phyloP scores from a whole-genome alignment of 225 moss, liverwort and hornwort genomes.

The Pseudisothecium myosuroides region DNA sequence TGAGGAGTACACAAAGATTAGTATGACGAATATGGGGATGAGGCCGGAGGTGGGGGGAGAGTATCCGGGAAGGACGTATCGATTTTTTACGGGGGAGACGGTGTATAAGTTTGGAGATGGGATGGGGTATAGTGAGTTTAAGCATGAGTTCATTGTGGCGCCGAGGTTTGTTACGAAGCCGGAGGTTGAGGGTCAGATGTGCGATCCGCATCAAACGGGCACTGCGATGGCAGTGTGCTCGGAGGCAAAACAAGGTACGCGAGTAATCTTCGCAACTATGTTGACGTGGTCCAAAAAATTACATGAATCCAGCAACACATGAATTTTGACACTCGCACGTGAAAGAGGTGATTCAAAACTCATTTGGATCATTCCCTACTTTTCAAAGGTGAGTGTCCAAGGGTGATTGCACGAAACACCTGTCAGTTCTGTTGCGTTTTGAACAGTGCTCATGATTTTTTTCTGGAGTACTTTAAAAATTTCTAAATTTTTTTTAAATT shows the following conservation, averaged over 20 bases:
- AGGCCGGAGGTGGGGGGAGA: conserved; percentile 24
- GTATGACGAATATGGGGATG: conserved; percentile 78
- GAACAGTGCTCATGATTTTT: too few species aligned
- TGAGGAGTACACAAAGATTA: conserved; percentile 42
- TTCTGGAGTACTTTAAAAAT: too few species aligned
- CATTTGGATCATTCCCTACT: background rate
- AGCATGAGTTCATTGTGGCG: background rate
- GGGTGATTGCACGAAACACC: too few species aligned
- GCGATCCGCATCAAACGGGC: background rate
- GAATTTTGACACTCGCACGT: background rate
- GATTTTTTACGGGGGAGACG: conserved; percentile 38
- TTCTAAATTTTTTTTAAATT: too few species aligned
- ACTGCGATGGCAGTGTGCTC: background rate
- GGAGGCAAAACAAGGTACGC: background rate
- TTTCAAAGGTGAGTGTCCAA: background rate
- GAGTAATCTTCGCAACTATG: background rate
- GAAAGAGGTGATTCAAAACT: too few species aligned
- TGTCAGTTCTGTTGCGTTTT: too few species aligned
- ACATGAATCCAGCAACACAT: background rate
- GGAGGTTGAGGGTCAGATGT: background rate
- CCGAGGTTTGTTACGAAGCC: background rate
- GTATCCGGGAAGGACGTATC: conserved; percentile 74
- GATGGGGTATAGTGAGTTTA: background rate
- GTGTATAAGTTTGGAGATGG: background rate
- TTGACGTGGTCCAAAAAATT: background rate